Conservation (phyloP, 805 yeast species). For the Wickerhamomyces alni region DNA sequence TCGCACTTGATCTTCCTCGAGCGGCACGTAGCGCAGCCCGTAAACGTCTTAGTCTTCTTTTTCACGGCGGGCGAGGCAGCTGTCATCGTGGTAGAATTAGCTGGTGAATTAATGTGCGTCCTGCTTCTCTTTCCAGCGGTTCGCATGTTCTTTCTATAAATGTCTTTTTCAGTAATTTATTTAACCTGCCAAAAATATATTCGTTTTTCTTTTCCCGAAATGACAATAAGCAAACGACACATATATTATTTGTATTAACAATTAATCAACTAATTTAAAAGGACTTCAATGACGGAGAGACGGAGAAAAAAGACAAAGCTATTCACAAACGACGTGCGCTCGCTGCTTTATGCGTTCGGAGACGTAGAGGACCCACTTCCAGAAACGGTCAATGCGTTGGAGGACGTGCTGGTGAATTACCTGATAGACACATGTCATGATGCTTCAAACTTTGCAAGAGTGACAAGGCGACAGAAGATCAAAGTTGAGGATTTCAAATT, state of each 20-base stretch:
- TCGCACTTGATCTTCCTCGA: conserved; percentile 79
- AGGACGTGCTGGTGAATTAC: conserved; percentile 62
- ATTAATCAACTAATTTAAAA: background rate
- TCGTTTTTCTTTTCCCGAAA: background rate
- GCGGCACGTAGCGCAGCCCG: conserved; percentile 88
- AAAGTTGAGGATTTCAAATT: conserved; percentile 70
- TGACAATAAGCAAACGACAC: no score
- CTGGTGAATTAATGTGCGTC: no score
- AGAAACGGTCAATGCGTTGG: conserved; percentile 60
- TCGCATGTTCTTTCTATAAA: no score
- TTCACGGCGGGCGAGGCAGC: conserved; percentile 1
- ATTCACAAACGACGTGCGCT: conserved; percentile 46
- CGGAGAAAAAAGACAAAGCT: conserved; percentile 35
- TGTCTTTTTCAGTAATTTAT: no score
- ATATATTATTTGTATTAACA: no score
- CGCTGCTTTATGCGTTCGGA: conserved; percentile 66
- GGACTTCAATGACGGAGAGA: conserved; percentile 12
- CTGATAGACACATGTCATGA: conserved; percentile 54
- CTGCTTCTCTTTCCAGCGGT: no score
- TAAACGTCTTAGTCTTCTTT: conserved; percentile 62
- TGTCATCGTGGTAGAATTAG: background rate
- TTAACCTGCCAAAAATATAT: no score
- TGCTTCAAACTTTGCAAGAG: conserved; percentile 43
- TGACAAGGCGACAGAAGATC: conserved; percentile 52
- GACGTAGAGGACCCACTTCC: conserved; percentile 62